Evolutionary conservation across 495 filamentous ascomycete genomes (phyloP).

Genomic region (Collariella sp.): DNA sequence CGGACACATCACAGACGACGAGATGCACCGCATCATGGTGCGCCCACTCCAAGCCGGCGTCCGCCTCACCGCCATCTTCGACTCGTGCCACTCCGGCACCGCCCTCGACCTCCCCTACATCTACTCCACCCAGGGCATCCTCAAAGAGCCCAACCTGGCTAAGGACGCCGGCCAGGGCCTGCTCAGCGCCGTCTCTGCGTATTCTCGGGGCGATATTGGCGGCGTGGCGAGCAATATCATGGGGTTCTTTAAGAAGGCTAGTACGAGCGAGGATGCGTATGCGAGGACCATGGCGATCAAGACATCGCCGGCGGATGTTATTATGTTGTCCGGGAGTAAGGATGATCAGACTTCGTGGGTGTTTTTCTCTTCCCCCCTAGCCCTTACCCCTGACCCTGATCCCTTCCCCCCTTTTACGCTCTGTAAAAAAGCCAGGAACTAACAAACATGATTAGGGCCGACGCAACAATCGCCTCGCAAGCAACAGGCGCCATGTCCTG

Average conservation of each 20-base stretch:
- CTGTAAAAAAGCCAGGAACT: too few species aligned
- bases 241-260: slow-evolving; percentile 89
- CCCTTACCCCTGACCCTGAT: slow-evolving; percentile 2
- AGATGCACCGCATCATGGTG: slow-evolving; percentile 99
- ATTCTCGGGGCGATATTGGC: slow-evolving; percentile 82
- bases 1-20: slow-evolving; percentile 95
- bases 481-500: slow-evolving; percentile 98
- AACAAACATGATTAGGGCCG: slow-evolving; percentile 40
- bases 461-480: slow-evolving; percentile 61
- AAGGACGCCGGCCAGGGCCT: slow-evolving; percentile 95
- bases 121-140: slow-evolving; percentile 87
- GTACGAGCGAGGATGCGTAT: slow-evolving; percentile 71
- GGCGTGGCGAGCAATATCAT: slow-evolving; percentile 72
- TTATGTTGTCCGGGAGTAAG: slow-evolving; percentile 97
- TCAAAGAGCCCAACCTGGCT: slow-evolving; percentile 96
- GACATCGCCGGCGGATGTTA: slow-evolving; percentile 88
- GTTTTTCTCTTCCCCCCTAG: slow-evolving; percentile 9
- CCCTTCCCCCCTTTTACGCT: slow-evolving; percentile 5
- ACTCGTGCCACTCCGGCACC: slow-evolving; percentile 97
- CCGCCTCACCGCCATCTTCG: slow-evolving; percentile 93
- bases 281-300: slow-evolving; percentile 77
- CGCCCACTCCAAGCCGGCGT: slow-evolving; percentile 71
- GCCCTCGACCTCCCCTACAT: slow-evolving; percentile 95
- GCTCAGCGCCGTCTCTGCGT: slow-evolving; percentile 79
- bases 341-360: slow-evolving; percentile 90